Conservation (phyloP, 768 basidiomycete genomes). For the Boletus sp. region DNA sequence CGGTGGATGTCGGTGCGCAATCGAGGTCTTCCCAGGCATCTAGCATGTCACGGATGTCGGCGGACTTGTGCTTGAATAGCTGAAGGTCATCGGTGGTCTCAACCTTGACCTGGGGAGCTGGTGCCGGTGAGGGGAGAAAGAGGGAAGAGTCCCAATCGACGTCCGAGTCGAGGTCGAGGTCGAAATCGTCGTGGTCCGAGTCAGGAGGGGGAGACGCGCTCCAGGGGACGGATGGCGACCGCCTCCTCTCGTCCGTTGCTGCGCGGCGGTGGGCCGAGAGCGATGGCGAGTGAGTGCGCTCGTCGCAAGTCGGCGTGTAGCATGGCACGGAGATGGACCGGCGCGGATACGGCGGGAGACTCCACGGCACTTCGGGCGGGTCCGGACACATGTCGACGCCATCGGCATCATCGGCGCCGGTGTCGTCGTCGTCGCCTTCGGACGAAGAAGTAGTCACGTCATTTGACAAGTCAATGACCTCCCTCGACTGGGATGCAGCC, state of each 20-base stretch:
- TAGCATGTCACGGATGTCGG: constrained; percentile 60
- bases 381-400: constrained; percentile 19
- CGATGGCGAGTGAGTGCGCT: constrained; percentile 32
- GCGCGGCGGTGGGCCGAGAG: constrained; percentile 24
- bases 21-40: constrained; percentile 72
- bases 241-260: constrained; percentile 34
- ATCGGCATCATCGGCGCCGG: constrained; percentile 19
- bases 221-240: constrained; percentile 56
- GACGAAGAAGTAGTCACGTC: constrained; percentile 35
- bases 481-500: constrained; percentile 16
- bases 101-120: constrained; percentile 18
- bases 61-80: constrained; percentile 55
- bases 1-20: constrained; percentile 24
- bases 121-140: constrained; percentile 20
- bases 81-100: constrained; percentile 27
- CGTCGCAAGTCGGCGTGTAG: constrained; percentile 46
- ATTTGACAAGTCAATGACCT: constrained; percentile 41
- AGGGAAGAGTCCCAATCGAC: constrained; percentile 52
- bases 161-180: constrained; percentile 52
- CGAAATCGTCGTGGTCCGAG: constrained; percentile 47
- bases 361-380: constrained; percentile 41
- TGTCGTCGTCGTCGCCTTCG: constrained; percentile 35
- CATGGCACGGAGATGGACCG: constrained; percentile 55
- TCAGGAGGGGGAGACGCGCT: constrained; percentile 73
- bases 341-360: constrained; percentile 54